These are phyloP conservation scores for Arthrinium phaeospermum DNA, from an alignment of 2,329 filamentous ascomycete species.

Conservation along the genomic window DNA sequence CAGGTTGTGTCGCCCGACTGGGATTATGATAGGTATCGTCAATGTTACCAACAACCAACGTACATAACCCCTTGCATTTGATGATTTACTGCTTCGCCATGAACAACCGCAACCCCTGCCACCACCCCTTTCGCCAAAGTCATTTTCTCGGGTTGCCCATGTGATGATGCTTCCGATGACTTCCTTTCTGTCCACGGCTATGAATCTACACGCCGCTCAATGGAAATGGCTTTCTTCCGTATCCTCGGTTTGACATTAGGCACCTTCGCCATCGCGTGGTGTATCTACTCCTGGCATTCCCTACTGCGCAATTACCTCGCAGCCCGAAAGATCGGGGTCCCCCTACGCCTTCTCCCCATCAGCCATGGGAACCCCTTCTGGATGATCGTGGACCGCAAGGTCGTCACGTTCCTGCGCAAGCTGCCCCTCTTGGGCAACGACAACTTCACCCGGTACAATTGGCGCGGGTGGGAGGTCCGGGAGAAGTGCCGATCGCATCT, in stretches of 20 bases:
- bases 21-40: too few relatives aligned
- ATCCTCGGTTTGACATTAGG: not conserved
- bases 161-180: too few relatives aligned
- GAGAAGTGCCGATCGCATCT: constrained; percentile 33
- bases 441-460: constrained; percentile 38
- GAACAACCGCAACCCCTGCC: too few relatives aligned
- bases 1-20: too few relatives aligned
- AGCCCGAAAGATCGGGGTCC: not conserved
- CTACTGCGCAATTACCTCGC: not conserved
- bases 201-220: too few relatives aligned
- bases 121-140: too few relatives aligned
- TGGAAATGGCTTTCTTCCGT: too few relatives aligned
- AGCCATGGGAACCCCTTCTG: not conserved
- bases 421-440: not conserved
- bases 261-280: not conserved
- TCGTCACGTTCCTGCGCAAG: not conserved
- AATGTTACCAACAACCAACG: too few relatives aligned
- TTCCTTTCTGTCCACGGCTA: too few relatives aligned
- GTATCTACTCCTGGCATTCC: not conserved
- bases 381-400: not conserved
- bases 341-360: not conserved
- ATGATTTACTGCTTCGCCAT: too few relatives aligned
- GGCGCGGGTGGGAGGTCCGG: constrained; percentile 34
- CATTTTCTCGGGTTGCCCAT: too few relatives aligned
- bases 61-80: too few relatives aligned